Evolutionary conservation across 345 rosid species (phyloP).

Genomic region (Bruguiera gymnorhiza): DNA sequence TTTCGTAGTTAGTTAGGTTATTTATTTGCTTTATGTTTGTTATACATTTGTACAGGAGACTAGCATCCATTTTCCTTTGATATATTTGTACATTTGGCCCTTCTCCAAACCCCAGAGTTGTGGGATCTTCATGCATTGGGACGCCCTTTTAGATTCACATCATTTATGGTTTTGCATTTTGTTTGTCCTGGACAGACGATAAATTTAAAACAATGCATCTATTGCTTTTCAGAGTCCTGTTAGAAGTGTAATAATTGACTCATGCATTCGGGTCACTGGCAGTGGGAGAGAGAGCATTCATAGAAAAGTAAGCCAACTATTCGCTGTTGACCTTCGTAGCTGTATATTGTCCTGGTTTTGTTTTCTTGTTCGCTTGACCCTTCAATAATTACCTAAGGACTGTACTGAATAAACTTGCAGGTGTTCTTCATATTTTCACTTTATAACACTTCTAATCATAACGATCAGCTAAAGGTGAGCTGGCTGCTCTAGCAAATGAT

Average conservation of each 20-base stretch:
- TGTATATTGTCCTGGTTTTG: constrained; percentile 7
- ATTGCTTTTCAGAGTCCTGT: constrained; percentile 51
- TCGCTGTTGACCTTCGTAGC: neutral
- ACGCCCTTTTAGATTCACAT: neutral
- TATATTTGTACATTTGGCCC: neutral
- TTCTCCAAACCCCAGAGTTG: too few relatives aligned
- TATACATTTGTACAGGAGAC: neutral
- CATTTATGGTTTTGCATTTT: neutral
- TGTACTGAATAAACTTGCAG: constrained; percentile 39
- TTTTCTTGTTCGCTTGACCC: constrained; percentile 1
- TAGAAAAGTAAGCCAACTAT: constrained; percentile 59
- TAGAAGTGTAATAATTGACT: constrained; percentile 78
- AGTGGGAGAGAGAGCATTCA: constrained; percentile 93
- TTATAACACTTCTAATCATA: constrained; percentile 78
- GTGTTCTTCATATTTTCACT: constrained; percentile 84
- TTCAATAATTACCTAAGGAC: constrained; percentile 12
- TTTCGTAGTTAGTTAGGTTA: neutral
- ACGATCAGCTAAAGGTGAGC: constrained; percentile 91
- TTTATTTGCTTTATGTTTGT: neutral
- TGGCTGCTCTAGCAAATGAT: constrained; percentile 13
- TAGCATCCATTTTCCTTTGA: neutral
- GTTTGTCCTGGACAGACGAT: neutral
- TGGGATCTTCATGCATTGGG: too few relatives aligned
- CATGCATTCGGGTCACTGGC: constrained; percentile 84
- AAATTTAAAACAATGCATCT: neutral